A percentile compares a stretch with the other conserved stretches of the same genome.
Evolutionary conservation across 202 grass and related monocot genomes (phyloP).

Genomic region (Setaria viridis): DNA sequence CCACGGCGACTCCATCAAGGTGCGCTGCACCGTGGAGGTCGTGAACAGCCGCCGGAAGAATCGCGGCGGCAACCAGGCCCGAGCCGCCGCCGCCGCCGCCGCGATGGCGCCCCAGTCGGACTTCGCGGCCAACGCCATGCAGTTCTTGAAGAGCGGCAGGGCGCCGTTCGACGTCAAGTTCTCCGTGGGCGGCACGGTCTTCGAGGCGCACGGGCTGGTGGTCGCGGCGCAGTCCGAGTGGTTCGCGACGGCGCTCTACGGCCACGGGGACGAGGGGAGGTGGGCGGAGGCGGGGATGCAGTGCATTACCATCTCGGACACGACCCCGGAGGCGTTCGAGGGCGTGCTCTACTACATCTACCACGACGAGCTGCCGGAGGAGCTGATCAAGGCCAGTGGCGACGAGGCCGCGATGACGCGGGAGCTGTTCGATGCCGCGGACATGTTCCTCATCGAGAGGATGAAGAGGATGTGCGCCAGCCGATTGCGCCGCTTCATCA

Average conservation of each 20-base stretch:
- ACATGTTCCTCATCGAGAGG: slow-evolving; percentile 48
- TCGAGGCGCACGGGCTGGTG: slow-evolving; percentile 52
- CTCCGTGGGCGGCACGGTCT: slow-evolving; percentile 24
- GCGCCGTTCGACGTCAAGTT: slow-evolving; percentile 53
- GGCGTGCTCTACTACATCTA: slow-evolving; percentile 59
- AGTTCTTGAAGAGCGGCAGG: slow-evolving; percentile 26
- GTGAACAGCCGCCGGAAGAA: neutral
- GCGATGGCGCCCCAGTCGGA: neutral
- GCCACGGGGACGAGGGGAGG: slow-evolving; percentile 14
- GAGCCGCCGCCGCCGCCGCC: neutral
- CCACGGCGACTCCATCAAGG: slow-evolving; percentile 30
- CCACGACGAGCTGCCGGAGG: slow-evolving; percentile 43
- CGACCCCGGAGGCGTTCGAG: slow-evolving; percentile 39
- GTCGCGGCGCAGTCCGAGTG: slow-evolving; percentile 54
- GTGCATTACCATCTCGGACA: neutral
- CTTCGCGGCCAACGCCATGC: slow-evolving; percentile 18
- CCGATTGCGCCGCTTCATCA: slow-evolving; percentile 30
- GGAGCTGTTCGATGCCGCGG: slow-evolving; percentile 51
- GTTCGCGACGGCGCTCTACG: slow-evolving; percentile 51
- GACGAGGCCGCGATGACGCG: neutral
- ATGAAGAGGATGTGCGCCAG: slow-evolving; percentile 50
- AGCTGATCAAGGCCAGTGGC: neutral
- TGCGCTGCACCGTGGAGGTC: slow-evolving; percentile 42
- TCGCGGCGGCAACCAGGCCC: neutral
- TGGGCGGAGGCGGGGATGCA: neutral